These are phyloP conservation scores for Lichtheimia hyalospora DNA, from an alignment of 371 early-diverging fungal genomes.

Conservation along the genomic window DNA sequence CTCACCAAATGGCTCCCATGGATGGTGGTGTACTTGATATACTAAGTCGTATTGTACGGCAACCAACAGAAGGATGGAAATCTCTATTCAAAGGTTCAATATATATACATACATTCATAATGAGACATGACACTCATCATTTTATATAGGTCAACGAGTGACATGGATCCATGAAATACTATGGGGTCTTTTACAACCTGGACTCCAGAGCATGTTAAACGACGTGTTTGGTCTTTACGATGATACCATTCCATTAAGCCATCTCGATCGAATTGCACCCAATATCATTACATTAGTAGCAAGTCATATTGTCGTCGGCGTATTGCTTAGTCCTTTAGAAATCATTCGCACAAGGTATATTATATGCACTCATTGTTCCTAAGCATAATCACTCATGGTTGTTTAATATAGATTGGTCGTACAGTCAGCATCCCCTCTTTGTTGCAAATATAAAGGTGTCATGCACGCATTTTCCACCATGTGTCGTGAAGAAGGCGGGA, in stretches of 20 bases:
- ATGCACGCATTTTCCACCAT: constrained; percentile 73
- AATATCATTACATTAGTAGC: constrained; percentile 69
- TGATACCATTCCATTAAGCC: constrained; percentile 70
- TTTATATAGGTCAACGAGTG: constrained; percentile 64
- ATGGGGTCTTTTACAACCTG: constrained; percentile 69
- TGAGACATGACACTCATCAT: constrained; percentile 9
- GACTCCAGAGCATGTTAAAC: constrained; percentile 70
- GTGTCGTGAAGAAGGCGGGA: constrained; percentile 78
- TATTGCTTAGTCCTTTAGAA: constrained; percentile 77
- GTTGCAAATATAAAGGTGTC: constrained; percentile 74
- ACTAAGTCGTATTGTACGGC: constrained; percentile 46
- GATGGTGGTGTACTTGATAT: constrained; percentile 59
- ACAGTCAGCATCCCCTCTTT: constrained; percentile 66
- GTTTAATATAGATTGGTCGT: constrained; percentile 54
- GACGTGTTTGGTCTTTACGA: constrained; percentile 79
- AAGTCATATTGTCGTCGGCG: constrained; percentile 67
- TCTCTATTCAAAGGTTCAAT: constrained; percentile 68
- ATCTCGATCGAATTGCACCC: constrained; percentile 59
- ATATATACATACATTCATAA: neutral
- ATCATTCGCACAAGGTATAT: constrained; percentile 66
- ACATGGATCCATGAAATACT: constrained; percentile 75
- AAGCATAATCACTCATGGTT: too few species aligned
- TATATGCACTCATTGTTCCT: neutral
- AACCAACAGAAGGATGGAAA: constrained; percentile 65
- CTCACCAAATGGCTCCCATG: constrained; percentile 58